These are phyloP conservation scores for Helicostylum pulchrum DNA, from an alignment of 192 early-diverging fungal genomes.

Conservation along the genomic window DNA sequence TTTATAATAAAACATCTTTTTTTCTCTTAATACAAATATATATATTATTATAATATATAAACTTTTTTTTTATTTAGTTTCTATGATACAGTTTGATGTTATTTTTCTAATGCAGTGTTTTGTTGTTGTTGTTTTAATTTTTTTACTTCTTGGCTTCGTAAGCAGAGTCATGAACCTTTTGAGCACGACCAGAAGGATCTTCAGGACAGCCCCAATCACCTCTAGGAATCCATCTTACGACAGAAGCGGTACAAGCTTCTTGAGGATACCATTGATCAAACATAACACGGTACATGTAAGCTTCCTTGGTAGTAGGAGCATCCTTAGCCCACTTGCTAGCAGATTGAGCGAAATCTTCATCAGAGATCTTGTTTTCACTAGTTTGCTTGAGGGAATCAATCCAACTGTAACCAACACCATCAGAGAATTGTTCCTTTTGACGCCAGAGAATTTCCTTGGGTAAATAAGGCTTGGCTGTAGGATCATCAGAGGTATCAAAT, in stretches of 20 bases:
- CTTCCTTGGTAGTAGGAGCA: conserved; percentile 94
- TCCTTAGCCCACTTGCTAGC: conserved; percentile 77
- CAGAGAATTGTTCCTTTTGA: conserved; percentile 99
- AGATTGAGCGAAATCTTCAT: conserved; percentile 70
- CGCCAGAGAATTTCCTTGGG: conserved; percentile 91
- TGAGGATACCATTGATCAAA: conserved; percentile 96
- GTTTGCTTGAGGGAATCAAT: conserved; percentile 91
- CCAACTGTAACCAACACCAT: conserved; percentile 98
- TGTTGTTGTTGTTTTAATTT: neutral
- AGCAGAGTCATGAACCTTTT: conserved; percentile 80
- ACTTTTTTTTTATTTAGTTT: neutral
- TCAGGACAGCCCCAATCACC: conserved; percentile 98
- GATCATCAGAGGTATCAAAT: conserved; percentile 85
- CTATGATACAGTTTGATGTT: neutral
- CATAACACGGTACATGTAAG: conserved; percentile 88
- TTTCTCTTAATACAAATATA: neutral
- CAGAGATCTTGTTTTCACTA: conserved; percentile 66
- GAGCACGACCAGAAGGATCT: conserved; percentile 97
- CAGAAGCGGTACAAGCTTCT: conserved; percentile 81
- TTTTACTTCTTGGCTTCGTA: conserved; percentile 37
- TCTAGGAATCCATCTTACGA: conserved; percentile 95
- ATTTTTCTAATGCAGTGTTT: neutral
- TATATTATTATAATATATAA: too few relatives aligned
- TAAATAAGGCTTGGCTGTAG: conserved; percentile 69
- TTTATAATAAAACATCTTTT: neutral